Evolutionary conservation across 768 basidiomycete species (phyloP), one percentile per base, ranked within the genome.

Genomic region (Pisolithus albus): DNA sequence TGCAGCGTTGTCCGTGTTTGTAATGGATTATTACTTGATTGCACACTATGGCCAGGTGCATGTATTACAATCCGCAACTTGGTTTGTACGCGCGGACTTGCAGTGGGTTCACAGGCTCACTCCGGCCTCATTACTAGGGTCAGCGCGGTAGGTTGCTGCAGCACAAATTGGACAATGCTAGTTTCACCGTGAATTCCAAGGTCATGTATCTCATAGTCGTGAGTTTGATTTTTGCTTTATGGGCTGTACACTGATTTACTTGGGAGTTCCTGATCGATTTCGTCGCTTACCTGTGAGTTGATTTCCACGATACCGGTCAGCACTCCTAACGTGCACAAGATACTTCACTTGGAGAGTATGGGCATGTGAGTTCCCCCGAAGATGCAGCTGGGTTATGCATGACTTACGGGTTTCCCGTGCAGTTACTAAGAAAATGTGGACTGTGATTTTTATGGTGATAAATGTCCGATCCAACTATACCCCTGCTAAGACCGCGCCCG

Each of bases 311-410:
- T 19, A n/a, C 9, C 11, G 4, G 8, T 30, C 5, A 26, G 9
- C 4, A 19, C 1, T 21, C 10, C 42, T 21, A n/a, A 18, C 15
- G 2, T 15, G 5, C 34, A 34, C 19, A 43, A 53, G 52, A 2
- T 53, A 50, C 28, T 53, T 53, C 36, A 49, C 48, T 8, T 53
- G 52, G 52, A 49, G 52, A 18, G 46, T 53, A 46, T 53, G 47
- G 47, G 39, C 13, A n/a, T 53, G 52, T 53, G 23, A n/a, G 18
- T 42, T 19, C 5, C 32, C 24, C 26, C 10, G 13, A 6, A 16
- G 34, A 16, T 16, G 16, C 19, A 21, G 24, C 24, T 1, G 11
- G 34, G 34, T 5, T 5, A 8, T 11, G 13, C 4, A 5, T 18
- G n/a, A 24, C 23, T 41, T 5, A 39, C 5, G 4, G 7, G 18